A percentile compares a stretch with the other conserved stretches of the same genome.
phyloP scores from a whole-genome alignment of 768 basidiomycete species.

The Rhizopogon salebrosus region DNA sequence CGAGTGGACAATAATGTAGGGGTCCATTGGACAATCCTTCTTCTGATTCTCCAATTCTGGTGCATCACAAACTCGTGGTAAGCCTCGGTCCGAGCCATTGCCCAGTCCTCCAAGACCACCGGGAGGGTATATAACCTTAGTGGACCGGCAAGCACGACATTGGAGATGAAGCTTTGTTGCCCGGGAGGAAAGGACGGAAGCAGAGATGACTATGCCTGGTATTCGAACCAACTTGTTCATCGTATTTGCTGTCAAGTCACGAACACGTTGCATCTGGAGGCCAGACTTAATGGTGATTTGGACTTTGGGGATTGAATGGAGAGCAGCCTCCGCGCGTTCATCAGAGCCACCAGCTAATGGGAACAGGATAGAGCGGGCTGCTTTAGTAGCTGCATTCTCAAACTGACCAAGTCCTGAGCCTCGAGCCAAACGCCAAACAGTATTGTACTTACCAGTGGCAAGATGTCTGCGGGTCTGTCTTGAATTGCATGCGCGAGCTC shows the following conservation, averaged over 20 bases:
- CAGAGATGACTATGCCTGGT: constrained; percentile 97
- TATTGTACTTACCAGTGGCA: constrained; percentile 68
- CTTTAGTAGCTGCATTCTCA: constrained; percentile 83
- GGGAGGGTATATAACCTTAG: constrained; percentile 71
- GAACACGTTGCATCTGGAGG: constrained; percentile 89
- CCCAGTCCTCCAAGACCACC: constrained; percentile 85
- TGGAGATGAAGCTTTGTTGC: constrained; percentile 90
- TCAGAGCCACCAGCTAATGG: constrained; percentile 60
- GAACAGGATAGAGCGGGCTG: constrained; percentile 79
- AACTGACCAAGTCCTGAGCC: constrained; percentile 47
- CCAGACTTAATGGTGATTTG: constrained; percentile 89
- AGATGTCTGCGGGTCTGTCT: constrained; percentile 80
- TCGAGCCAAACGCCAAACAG: not conserved
- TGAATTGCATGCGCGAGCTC: constrained; percentile 90
- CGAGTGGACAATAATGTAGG: constrained; percentile 92
- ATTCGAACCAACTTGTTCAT: constrained; percentile 96
- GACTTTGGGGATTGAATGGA: constrained; percentile 57
- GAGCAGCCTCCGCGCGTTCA: constrained; percentile 40
- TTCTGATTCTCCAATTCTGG: constrained; percentile 74
- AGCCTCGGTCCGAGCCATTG: constrained; percentile 74
- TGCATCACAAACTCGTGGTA: constrained; percentile 87
- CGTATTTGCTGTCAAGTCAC: constrained; percentile 88
- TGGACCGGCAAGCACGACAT: constrained; percentile 84
- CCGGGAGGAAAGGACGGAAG: constrained; percentile 88
- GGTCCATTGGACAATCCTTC: constrained; percentile 94